Base-by-base conservation (phyloP, 2,329 filamentous ascomycete species). In the Hymenoscyphus scutula region DNA sequence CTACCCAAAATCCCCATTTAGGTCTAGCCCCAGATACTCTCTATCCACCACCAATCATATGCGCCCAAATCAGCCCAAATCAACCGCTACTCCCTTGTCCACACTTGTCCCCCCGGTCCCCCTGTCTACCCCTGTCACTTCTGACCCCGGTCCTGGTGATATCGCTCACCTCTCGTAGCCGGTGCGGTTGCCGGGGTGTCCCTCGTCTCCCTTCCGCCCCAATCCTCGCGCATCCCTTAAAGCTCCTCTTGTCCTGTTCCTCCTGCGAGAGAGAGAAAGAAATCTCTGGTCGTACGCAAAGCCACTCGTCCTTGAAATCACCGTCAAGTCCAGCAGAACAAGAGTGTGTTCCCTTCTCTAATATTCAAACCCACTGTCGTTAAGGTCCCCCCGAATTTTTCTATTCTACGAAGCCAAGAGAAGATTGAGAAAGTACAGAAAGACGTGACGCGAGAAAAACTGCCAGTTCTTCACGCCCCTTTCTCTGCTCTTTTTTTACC, bases 281-380 rank as follows among this genome's bases (percentile, higher is more conserved):
- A 53, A n/a, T n/a, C n/a, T 54, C 34, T 62, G 61, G 61, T 59
- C 41, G 61, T 60, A 54, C 58, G 54, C 41, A 64, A 66, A 65
- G 64, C 67, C 64, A 68, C 63, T 64, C 56, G 45, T 56, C 60
- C 64, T 62, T 61, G 65, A 58, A 64, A 68, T 3, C 41, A 48
- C 15, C 41, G 19, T 48, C 41, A 48, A 48, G 41, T 61, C 62
- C 62, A 59, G 56, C 60, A 56, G 63, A 63, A 59, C 34, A 54
- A 58, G 58, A 56, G 60, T 59, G 65, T 65, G 59, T 69, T 67
- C 60, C 61, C 41, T 51, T 64, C 61, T 58, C 66, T 63, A 56
- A 48, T 58, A n/a, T 69, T 67, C 66, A 67, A n/a, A n/a, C n/a
- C 53, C 67, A 70, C 68, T 68, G 55, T 70, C 68, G 68, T 70